Evolutionary conservation across 768 basidiomycete species (phyloP).

Genomic region (Tulasnella sp.): DNA sequence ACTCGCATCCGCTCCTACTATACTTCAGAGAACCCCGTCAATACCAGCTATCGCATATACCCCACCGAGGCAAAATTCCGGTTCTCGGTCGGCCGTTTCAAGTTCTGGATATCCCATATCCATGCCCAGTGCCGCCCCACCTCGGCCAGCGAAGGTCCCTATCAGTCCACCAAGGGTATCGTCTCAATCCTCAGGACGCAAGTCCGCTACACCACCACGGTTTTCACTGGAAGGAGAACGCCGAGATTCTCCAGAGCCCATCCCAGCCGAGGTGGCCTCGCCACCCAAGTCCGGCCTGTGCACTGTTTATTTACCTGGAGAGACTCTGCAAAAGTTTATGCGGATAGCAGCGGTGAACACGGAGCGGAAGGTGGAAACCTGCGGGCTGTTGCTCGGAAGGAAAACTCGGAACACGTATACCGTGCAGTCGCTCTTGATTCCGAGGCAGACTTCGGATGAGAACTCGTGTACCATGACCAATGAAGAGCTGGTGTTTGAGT

Average conservation of each 20-base stretch:
- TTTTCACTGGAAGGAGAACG: background rate
- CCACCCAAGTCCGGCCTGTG: constrained; percentile 47
- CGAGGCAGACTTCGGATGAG: constrained; percentile 84
- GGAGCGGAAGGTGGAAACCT: constrained; percentile 77
- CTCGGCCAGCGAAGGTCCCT: constrained; percentile 14
- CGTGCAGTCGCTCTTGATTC: constrained; percentile 83
- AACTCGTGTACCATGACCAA: constrained; percentile 94
- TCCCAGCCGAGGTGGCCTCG: background rate
- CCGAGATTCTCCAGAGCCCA: constrained; percentile 5
- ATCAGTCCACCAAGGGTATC: constrained; percentile 26
- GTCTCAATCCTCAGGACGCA: constrained; percentile 31
- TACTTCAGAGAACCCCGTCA: background rate
- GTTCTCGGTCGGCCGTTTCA: background rate
- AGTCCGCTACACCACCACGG: constrained; percentile 44
- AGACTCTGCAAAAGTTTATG: constrained; percentile 75
- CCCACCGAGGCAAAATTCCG: constrained; percentile 4
- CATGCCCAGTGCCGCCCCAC: constrained; percentile 6
- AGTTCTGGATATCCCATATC: background rate
- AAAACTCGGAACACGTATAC: constrained; percentile 58
- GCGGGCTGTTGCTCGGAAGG: constrained; percentile 81
- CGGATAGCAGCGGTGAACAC: constrained; percentile 81
- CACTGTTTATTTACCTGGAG: constrained; percentile 68
- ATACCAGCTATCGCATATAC: constrained; percentile 1
- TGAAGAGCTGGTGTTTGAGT: constrained; percentile 83
- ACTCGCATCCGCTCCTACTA: background rate